These are phyloP conservation scores for Suillus variegatus DNA, from an alignment of 768 basidiomycete genomes.

Conservation along the genomic window DNA sequence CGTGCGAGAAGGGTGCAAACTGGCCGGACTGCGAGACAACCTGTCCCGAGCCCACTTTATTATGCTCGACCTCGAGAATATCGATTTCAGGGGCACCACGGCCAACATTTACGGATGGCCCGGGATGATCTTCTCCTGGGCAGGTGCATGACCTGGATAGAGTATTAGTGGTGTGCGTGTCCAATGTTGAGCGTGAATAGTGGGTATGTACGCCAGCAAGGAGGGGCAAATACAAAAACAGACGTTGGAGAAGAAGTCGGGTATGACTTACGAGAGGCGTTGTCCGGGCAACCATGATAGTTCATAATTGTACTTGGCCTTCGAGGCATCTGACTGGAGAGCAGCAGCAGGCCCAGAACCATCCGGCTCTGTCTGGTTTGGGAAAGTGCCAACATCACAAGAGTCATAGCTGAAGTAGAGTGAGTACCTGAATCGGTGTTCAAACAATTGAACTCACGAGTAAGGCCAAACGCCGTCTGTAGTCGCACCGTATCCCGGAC, in stretches of 20 bases:
- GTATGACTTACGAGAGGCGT: slow-evolving; percentile 58
- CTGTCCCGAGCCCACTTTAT: slow-evolving; percentile 51
- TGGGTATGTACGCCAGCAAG: slow-evolving; percentile 7
- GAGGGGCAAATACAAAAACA: background rate
- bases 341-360: slow-evolving; percentile 62
- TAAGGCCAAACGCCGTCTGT: slow-evolving; percentile 87
- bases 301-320: slow-evolving; percentile 52
- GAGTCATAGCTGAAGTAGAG: slow-evolving; percentile 42
- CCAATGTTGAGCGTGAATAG: background rate
- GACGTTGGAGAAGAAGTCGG: background rate
- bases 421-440: background rate
- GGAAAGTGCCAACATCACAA: slow-evolving; percentile 61
- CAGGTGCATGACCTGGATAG: slow-evolving; percentile 70
- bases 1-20: slow-evolving; percentile 60
- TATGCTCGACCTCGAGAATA: slow-evolving; percentile 73
- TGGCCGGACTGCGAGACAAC: slow-evolving; percentile 77
- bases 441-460: slow-evolving; percentile 43
- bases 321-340: slow-evolving; percentile 47
- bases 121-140: slow-evolving; percentile 74
- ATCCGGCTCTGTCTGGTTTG: slow-evolving; percentile 50
- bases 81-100: slow-evolving; percentile 85
- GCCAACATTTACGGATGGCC: slow-evolving; percentile 53
- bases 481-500: slow-evolving; percentile 78
- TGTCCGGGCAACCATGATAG: slow-evolving; percentile 82
- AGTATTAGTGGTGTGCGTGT: background rate